Conservation (phyloP, 441 rosid genomes). For the Brassica balearica region DNA sequence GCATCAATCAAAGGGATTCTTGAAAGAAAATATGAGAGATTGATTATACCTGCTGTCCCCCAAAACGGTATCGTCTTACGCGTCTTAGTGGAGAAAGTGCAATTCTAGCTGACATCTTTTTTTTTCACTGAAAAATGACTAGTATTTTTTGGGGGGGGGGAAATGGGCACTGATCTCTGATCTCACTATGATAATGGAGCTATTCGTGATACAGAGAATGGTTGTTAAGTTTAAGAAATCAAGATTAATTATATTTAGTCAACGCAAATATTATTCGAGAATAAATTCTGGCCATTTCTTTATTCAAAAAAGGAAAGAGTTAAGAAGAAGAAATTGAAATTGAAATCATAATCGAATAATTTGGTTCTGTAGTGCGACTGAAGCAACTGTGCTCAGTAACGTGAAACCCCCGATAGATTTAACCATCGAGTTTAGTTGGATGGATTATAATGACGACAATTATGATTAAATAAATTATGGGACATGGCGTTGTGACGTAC, state of each 20-base stretch:
- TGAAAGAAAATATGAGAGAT: neutral
- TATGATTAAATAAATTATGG: slow-evolving; percentile 17
- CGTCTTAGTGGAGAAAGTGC: neutral
- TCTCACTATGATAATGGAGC: neutral
- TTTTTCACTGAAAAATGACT: neutral
- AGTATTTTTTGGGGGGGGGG: slow-evolving; percentile 20
- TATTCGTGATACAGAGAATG: neutral
- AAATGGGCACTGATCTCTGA: neutral
- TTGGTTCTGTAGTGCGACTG: neutral
- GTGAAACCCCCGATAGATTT: slow-evolving; percentile 13
- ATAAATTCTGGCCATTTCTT: neutral
- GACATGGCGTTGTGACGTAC: slow-evolving; percentile 28
- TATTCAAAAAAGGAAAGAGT: neutral
- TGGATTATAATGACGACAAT: slow-evolving; percentile 24
- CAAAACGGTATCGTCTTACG: slow-evolving; percentile 10
- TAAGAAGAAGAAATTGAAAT: neutral
- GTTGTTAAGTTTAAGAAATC: neutral
- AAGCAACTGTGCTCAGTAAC: neutral
- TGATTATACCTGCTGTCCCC: neutral
- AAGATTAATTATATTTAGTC: neutral
- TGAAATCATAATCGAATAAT: neutral
- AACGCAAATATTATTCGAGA: neutral
- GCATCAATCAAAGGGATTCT: slow-evolving; percentile 22
- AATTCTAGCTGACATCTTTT: slow-evolving; percentile 1
- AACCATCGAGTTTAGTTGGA: slow-evolving; percentile 28